Base-by-base conservation (phyloP, 805 yeast species). In the Pichia phayaonensis region DNA sequence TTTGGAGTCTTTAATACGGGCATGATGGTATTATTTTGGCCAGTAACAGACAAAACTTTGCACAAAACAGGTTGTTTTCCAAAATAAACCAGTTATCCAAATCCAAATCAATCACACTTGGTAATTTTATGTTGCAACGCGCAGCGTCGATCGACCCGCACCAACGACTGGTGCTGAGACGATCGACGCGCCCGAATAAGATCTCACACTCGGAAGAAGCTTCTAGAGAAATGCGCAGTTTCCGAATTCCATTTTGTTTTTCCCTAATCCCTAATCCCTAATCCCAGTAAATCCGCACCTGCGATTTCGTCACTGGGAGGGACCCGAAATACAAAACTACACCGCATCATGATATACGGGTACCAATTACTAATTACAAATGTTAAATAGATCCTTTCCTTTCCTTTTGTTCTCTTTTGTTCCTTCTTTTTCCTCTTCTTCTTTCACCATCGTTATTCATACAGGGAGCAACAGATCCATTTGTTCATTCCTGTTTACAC, bases 1-100 rank as follows among this genome's bases (percentile, higher is more conserved):
- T 42, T 41, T 15, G 46, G 46, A n/a, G 40, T 29, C 38, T 49
- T 49, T 7, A 41, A 22, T 4, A 42, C 46, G 13, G 52, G 52
- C 52, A 49, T 49, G 10, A 26, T 10, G 29, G 12, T 8, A 13
- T 26, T 6, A 26, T 26, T 26, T 24, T 24, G 8, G 13, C 12
- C 11, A 10, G 11, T 6, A 26, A 7, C 29, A 26, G 29, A 26
- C 8, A 8, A 26, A 26, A 5, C 8, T 8, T 6, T 10, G 11
- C 8, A 5, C 3, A 13, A 26, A 26, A 10, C 29, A 26, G 3
- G 12, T 7, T 26, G 11, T 26, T 26, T 7, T 26, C 29, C 11
- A 26, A 10, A 6, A 3, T 26, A 24, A 24, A 24, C 27, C 27
- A 24, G 27, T 13, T 15, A 29, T 29, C 34, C 31, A 27, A 27